Conservation (phyloP, 495 filamentous ascomycete species). For the Aspergillus taichungensis region DNA sequence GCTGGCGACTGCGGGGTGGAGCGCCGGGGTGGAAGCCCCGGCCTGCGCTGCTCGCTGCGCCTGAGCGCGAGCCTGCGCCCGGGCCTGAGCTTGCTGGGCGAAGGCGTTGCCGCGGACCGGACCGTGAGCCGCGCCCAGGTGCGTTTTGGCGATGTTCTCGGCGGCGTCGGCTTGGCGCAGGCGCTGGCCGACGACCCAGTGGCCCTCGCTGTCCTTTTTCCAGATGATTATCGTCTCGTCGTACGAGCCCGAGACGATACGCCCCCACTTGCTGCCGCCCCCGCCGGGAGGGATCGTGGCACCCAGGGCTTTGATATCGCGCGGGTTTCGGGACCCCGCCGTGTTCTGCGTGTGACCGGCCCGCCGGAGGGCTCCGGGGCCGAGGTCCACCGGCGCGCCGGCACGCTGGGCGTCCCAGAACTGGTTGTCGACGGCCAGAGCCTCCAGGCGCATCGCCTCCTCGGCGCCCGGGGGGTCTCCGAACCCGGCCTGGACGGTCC, state of each 20-base stretch:
- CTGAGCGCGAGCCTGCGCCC: not conserved
- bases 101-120: constrained; percentile 17
- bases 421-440: constrained; percentile 57
- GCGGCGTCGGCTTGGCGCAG: constrained; percentile 62
- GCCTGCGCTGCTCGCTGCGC: not conserved
- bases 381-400: constrained; percentile 42
- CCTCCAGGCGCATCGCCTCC: constrained; percentile 62
- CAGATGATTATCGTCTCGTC: constrained; percentile 94
- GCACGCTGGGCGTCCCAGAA: constrained; percentile 61
- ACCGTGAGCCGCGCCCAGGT: constrained; percentile 12
- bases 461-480: constrained; percentile 75
- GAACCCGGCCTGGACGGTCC: constrained; percentile 90
- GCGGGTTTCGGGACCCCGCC: constrained; percentile 59
- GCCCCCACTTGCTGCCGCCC: constrained; percentile 72
- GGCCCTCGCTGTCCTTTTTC: constrained; percentile 71
- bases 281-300: constrained; percentile 82
- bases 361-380: constrained; percentile 36
- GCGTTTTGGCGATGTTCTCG: constrained; percentile 27
- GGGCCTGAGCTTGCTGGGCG: constrained; percentile 10
- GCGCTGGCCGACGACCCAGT: constrained; percentile 64
- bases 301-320: constrained; percentile 67
- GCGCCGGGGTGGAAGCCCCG: not conserved
- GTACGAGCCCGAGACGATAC: constrained; percentile 92
- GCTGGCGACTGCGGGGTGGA: constrained; percentile 4
- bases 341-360: constrained; percentile 53